phyloP scores from a whole-genome alignment of 164 flowering plant genomes.

The Pachysandra terminalis region DNA sequence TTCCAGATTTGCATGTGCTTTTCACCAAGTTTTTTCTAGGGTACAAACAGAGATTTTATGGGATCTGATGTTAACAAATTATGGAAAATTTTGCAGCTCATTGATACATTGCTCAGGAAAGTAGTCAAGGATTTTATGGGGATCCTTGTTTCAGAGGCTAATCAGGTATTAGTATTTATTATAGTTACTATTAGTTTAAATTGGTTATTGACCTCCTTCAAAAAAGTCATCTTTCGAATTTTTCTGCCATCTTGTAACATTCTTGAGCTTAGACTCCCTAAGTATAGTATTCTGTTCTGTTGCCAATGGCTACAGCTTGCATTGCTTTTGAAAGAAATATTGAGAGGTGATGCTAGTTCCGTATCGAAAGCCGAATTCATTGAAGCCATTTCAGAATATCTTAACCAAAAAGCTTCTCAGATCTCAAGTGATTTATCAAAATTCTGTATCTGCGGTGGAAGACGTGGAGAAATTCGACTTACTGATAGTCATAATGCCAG shows the following conservation, averaged over 20 bases:
- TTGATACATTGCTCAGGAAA: conserved; percentile 57
- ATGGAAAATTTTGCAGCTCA: conserved; percentile 37
- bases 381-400: conserved; percentile 55
- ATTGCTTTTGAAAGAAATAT: conserved; percentile 45
- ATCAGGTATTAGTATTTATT: conserved; percentile 56
- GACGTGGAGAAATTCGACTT: conserved; percentile 16
- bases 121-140: conserved; percentile 64
- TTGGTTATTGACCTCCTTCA: neutral
- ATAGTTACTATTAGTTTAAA: neutral
- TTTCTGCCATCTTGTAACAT: neutral
- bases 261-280: neutral
- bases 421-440: conserved; percentile 43
- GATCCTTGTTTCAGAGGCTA: conserved; percentile 52
- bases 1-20: no score
- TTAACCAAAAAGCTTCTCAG: conserved; percentile 33
- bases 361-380: conserved; percentile 48
- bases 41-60: no score
- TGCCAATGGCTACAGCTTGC: conserved; percentile 48
- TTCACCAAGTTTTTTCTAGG: neutral
- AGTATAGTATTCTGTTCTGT: neutral
- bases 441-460: conserved; percentile 60
- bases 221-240: no score
- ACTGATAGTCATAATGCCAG: conserved; percentile 12
- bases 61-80: neutral
- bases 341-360: conserved; percentile 35